Evolutionary conservation across 495 filamentous ascomycete species (phyloP).

Genomic region (Penicillium taxi): DNA sequence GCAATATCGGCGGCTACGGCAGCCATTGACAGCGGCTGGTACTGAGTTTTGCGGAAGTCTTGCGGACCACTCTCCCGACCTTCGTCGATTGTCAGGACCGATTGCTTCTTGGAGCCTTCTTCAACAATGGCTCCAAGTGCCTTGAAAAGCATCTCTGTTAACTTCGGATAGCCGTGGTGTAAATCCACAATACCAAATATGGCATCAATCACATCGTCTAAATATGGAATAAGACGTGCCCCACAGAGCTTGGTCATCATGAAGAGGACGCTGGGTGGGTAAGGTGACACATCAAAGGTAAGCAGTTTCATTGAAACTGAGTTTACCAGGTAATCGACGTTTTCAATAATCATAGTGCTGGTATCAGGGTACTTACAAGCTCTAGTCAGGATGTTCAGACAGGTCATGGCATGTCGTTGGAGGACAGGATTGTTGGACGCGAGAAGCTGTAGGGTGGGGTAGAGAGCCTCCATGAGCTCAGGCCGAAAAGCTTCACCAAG

Average conservation of each 20-base stretch:
- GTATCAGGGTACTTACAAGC: slow-evolving; percentile 69
- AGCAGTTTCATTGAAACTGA: slow-evolving; percentile 84
- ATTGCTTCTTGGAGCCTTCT: slow-evolving; percentile 61
- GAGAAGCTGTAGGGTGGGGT: slow-evolving; percentile 79
- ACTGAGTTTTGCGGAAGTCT: slow-evolving; percentile 34
- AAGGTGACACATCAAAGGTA: slow-evolving; percentile 81
- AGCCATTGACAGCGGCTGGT: slow-evolving; percentile 29
- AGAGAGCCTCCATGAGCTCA: slow-evolving; percentile 86
- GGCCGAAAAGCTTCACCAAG: slow-evolving; percentile 62
- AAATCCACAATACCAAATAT: slow-evolving; percentile 87
- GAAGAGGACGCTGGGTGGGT: slow-evolving; percentile 79
- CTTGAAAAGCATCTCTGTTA: slow-evolving; percentile 79
- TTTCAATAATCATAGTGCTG: slow-evolving; percentile 75
- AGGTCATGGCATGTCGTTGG: slow-evolving; percentile 74
- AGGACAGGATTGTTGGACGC: slow-evolving; percentile 61
- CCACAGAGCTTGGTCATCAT: slow-evolving; percentile 94
- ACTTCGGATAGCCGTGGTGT: slow-evolving; percentile 84
- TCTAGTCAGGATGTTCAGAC: slow-evolving; percentile 67
- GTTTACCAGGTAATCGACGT: slow-evolving; percentile 95
- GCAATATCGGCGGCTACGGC: slow-evolving; percentile 31
- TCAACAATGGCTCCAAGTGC: slow-evolving; percentile 75
- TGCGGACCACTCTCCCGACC: slow-evolving; percentile 15
- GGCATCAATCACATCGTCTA: slow-evolving; percentile 83
- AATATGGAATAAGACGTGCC: slow-evolving; percentile 69
- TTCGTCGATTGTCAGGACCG: slow-evolving; percentile 44